phyloP scores from a whole-genome alignment of 176 grass and related monocot genomes.

The Phragmites australis region DNA sequence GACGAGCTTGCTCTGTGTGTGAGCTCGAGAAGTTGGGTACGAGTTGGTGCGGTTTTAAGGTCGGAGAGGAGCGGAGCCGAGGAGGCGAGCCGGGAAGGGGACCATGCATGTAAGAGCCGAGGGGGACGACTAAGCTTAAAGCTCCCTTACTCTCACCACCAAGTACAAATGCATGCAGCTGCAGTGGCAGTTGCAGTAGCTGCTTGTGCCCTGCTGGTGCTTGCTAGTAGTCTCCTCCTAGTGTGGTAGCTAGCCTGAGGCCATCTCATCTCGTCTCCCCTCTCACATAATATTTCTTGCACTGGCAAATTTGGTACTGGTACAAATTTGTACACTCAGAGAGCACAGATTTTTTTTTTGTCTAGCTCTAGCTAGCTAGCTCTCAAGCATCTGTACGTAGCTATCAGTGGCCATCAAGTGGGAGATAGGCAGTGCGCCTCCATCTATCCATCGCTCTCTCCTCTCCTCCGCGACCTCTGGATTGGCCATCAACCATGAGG shows the following conservation, averaged over 20 bases:
- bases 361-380: slow-evolving; percentile 4
- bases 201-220: slow-evolving; percentile 43
- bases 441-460: slow-evolving; percentile 38
- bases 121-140: slow-evolving; percentile 45
- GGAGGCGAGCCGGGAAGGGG: slow-evolving; percentile 13
- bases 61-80: not conserved
- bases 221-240: slow-evolving; percentile 13
- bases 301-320: slow-evolving; percentile 30
- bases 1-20: not conserved
- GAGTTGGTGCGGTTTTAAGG: slow-evolving; percentile 63
- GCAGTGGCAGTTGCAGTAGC: slow-evolving; percentile 54
- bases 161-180: slow-evolving; percentile 55
- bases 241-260: not conserved
- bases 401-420: slow-evolving; percentile 61
- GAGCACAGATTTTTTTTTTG: not conserved
- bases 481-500: slow-evolving; percentile 36
- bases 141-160: slow-evolving; percentile 33
- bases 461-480: slow-evolving; percentile 36
- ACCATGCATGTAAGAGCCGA: slow-evolving; percentile 36
- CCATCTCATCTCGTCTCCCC: not conserved
- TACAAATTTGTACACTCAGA: slow-evolving; percentile 31
- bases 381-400: slow-evolving; percentile 41
- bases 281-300: slow-evolving; percentile 21
- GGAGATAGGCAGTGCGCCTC: slow-evolving; percentile 49
- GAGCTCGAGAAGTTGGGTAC: slow-evolving; percentile 40